phyloP scores from a whole-genome alignment of 2,329 filamentous ascomycete species.

The Phyllosticta capitalensis region DNA sequence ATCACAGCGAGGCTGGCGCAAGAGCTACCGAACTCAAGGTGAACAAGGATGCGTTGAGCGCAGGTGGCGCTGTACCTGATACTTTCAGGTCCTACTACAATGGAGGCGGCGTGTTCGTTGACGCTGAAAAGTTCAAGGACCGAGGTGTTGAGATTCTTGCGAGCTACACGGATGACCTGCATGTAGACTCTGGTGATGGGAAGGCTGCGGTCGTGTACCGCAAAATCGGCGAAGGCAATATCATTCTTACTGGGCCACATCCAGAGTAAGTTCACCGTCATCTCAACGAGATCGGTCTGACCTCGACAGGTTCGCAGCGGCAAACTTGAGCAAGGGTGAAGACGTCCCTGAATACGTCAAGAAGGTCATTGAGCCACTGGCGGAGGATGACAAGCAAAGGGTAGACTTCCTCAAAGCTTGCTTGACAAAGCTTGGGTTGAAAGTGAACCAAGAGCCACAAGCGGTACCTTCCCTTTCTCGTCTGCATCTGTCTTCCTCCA shows the following conservation, averaged over 20 bases:
- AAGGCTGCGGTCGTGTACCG: conserved; percentile 76
- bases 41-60: conserved; percentile 47
- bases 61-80: conserved; percentile 43
- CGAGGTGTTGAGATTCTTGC: conserved; percentile 72
- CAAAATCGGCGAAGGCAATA: conserved; percentile 69
- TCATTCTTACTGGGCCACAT: conserved; percentile 77
- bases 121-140: conserved; percentile 53
- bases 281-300: conserved; percentile 5
- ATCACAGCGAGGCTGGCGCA: conserved; percentile 78
- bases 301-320: conserved; percentile 61
- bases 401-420: conserved; percentile 70
- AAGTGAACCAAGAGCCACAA: conserved; percentile 59
- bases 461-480: conserved; percentile 70
- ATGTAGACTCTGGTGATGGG: conserved; percentile 64
- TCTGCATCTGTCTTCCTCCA: conserved; percentile 68
- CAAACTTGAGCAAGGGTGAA: conserved; percentile 61
- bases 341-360: conserved; percentile 59
- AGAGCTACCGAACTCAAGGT: conserved; percentile 60
- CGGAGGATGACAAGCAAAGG: conserved; percentile 59
- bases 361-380: conserved; percentile 57
- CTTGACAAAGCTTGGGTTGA: conserved; percentile 70
- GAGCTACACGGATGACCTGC: conserved; percentile 62
- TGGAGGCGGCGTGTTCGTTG: conserved; percentile 86
- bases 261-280: conserved; percentile 59
- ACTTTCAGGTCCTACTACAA: conserved; percentile 79